Conservation (phyloP, 164 flowering plant genomes). For the Nymphaea colorata region DNA sequence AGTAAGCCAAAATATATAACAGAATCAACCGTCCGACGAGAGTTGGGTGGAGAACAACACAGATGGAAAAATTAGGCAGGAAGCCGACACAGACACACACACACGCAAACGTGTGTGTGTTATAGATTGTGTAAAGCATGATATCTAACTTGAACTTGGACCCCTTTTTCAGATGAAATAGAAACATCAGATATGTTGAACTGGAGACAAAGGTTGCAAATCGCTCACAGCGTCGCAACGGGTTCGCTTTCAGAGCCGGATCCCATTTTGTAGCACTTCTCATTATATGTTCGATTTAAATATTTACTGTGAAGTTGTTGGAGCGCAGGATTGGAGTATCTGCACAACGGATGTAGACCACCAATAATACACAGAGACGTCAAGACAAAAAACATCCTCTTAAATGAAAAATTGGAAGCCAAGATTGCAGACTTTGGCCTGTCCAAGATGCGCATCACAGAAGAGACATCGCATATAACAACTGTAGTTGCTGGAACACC, state of each 20-base stretch:
- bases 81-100: no score
- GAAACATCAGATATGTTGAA: background rate
- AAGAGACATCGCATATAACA: background rate
- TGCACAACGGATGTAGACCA: constrained; percentile 1
- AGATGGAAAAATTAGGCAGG: no score
- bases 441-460: background rate
- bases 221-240: background rate
- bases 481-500: constrained; percentile 1
- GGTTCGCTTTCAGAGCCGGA: background rate
- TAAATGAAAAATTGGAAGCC: constrained; percentile 3
- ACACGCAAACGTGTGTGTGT: no score
- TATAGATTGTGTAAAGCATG: no score
- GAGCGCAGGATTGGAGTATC: constrained; percentile 1
- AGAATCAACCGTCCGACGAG: no score
- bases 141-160: no score
- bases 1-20: no score
- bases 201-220: background rate
- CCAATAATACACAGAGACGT: constrained; percentile 4
- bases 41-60: no score
- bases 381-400: constrained; percentile 5
- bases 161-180: no score
- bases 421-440: constrained; percentile 4
- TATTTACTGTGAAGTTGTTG: background rate
- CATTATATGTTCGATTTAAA: background rate
- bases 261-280: background rate